A percentile compares a stretch with the other conserved stretches of the same genome.
phyloP scores from a whole-genome alignment of 768 basidiomycete genomes.

The Boletus sp. region DNA sequence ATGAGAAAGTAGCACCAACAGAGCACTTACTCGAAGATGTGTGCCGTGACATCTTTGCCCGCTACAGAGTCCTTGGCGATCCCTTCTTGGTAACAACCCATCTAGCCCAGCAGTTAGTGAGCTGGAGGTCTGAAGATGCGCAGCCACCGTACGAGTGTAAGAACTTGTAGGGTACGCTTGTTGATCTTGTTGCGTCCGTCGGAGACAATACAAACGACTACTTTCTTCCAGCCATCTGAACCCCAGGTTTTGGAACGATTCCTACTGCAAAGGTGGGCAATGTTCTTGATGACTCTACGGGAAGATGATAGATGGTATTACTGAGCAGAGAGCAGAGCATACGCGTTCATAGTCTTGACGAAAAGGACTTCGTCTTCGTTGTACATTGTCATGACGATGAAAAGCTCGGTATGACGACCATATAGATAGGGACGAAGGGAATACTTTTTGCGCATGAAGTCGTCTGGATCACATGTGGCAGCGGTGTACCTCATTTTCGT shows the following conservation, averaged over 20 bases:
- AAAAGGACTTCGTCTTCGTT: conserved; percentile 87
- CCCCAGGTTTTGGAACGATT: conserved; percentile 78
- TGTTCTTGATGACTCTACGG: conserved; percentile 77
- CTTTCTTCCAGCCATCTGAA: conserved; percentile 86
- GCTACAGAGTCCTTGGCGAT: conserved; percentile 85
- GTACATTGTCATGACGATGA: conserved; percentile 97
- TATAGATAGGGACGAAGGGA: conserved; percentile 76
- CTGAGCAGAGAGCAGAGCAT: conserved; percentile 27
- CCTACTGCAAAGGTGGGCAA: conserved; percentile 73
- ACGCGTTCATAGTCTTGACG: conserved; percentile 81
- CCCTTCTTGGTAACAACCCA: conserved; percentile 87
- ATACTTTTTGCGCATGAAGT: conserved; percentile 76
- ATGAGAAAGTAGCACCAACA: neutral
- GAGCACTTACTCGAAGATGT: conserved; percentile 80
- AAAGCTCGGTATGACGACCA: conserved; percentile 82
- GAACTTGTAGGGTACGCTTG: conserved; percentile 86
- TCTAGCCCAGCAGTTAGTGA: conserved; percentile 38
- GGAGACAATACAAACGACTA: conserved; percentile 84
- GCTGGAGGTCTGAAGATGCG: neutral
- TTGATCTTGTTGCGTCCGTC: conserved; percentile 86
- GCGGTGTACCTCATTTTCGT: conserved; percentile 86
- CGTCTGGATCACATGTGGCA: conserved; percentile 86
- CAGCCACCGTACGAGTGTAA: conserved; percentile 58
- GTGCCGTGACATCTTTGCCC: conserved; percentile 89
- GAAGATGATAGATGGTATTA: conserved; percentile 8